These are phyloP conservation scores for Bipolaris bicolor DNA, from an alignment of 2,329 filamentous ascomycete species.

Conservation along the genomic window DNA sequence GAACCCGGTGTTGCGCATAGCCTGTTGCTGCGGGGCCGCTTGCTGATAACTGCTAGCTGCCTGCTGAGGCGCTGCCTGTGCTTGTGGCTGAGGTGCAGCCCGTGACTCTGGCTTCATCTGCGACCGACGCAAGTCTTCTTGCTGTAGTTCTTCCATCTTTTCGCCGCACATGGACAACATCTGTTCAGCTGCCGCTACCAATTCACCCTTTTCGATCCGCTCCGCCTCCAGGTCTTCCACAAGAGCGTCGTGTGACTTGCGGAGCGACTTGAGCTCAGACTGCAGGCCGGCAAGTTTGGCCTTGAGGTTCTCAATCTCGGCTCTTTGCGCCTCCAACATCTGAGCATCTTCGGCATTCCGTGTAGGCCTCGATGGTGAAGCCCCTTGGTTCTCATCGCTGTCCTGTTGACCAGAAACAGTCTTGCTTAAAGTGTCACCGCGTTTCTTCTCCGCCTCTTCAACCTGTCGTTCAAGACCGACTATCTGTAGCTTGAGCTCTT, in stretches of 20 bases:
- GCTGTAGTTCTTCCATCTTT: constrained; percentile 48
- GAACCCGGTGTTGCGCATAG: constrained; percentile 43
- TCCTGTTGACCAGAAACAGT: constrained; percentile 42
- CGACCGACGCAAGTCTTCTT: constrained; percentile 59
- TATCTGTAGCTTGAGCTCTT: constrained; percentile 75
- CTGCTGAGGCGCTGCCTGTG: background rate
- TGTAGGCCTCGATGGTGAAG: constrained; percentile 4
- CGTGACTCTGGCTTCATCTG: constrained; percentile 44
- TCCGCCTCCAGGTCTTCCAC: constrained; percentile 72
- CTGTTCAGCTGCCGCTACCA: constrained; percentile 81
- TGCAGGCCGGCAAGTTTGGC: constrained; percentile 77
- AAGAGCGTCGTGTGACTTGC: constrained; percentile 71
- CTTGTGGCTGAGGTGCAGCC: constrained; percentile 16
- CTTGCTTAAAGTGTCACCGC: constrained; percentile 70
- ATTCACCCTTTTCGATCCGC: constrained; percentile 81
- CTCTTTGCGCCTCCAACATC: constrained; percentile 66
- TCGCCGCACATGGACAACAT: constrained; percentile 72
- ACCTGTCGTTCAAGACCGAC: constrained; percentile 75
- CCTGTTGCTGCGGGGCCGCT: constrained; percentile 26
- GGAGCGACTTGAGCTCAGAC: constrained; percentile 72
- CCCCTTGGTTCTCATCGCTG: constrained; percentile 15
- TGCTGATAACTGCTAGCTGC: constrained; percentile 20
- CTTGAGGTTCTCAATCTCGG: constrained; percentile 71
- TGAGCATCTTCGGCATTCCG: constrained; percentile 52
- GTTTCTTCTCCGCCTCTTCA: constrained; percentile 70